Conservation (phyloP, 768 basidiomycete species). For the Suillus clintonianus region DNA sequence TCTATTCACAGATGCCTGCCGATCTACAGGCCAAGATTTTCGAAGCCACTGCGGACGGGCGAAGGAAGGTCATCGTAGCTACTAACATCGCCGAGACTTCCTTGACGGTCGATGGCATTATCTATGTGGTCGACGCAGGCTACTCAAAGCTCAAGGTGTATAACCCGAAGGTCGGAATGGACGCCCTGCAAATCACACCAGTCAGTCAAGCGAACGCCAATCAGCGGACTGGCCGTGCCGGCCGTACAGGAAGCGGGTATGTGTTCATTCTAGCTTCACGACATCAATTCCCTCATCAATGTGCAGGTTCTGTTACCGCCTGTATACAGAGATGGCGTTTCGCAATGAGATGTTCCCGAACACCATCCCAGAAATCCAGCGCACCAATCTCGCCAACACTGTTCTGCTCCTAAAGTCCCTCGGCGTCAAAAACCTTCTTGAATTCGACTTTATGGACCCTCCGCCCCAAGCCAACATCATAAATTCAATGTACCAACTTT, state of each 20-base stretch:
- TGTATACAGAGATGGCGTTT: slow-evolving; percentile 97
- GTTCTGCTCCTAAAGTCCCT: slow-evolving; percentile 93
- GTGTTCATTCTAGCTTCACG: slow-evolving; percentile 23
- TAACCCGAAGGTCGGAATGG: slow-evolving; percentile 99
- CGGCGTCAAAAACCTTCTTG: slow-evolving; percentile 94
- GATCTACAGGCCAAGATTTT: slow-evolving; percentile 99
- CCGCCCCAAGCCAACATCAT: slow-evolving; percentile 99
- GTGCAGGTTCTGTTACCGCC: slow-evolving; percentile 86
- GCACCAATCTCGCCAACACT: slow-evolving; percentile 97
- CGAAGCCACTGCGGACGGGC: slow-evolving; percentile 88
- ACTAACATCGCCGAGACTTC: slow-evolving; percentile 99
- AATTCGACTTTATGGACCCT: slow-evolving; percentile 99
- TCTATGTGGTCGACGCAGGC: slow-evolving; percentile 95
- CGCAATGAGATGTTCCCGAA: slow-evolving; percentile 94
- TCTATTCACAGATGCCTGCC: slow-evolving; percentile 99
- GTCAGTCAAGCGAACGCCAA: slow-evolving; percentile 99
- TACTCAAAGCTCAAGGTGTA: slow-evolving; percentile 99
- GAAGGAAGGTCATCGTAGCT: slow-evolving; percentile 96
- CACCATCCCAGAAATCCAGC: slow-evolving; percentile 97
- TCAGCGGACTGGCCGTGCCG: slow-evolving; percentile 94
- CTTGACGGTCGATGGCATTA: slow-evolving; percentile 95
- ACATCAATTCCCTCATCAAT: not conserved
- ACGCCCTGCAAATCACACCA: slow-evolving; percentile 97
- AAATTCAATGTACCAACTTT: slow-evolving; percentile 99
- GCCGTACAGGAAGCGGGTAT: slow-evolving; percentile 93